Conservation (phyloP, 306 rosid species). For the Cicer yamashitae region DNA sequence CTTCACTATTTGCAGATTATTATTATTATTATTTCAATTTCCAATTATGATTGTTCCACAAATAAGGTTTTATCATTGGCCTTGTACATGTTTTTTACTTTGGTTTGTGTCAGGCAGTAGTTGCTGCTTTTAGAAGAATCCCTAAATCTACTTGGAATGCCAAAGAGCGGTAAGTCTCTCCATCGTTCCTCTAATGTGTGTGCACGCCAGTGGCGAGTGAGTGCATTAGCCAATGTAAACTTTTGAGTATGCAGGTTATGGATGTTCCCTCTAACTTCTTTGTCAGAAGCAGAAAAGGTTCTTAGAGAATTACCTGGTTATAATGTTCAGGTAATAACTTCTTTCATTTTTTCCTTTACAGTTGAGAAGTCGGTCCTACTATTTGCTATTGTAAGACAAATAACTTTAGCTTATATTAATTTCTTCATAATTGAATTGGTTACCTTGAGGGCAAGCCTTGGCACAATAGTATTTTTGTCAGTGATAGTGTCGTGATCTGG, state of each 20-base stretch:
- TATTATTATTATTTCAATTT: not conserved
- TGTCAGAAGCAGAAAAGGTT: slow-evolving; percentile 69
- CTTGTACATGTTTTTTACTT: slow-evolving; percentile 26
- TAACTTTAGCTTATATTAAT: not conserved
- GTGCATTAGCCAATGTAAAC: slow-evolving; percentile 16
- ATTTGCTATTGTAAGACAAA: slow-evolving; percentile 9
- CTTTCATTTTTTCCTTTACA: slow-evolving; percentile 31
- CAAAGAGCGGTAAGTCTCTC: slow-evolving; percentile 66
- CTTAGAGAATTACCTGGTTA: slow-evolving; percentile 59
- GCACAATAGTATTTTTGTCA: not conserved
- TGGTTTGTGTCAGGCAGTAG: slow-evolving; percentile 57
- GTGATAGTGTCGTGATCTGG: slow-evolving; percentile 11
- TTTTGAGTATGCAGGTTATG: slow-evolving; percentile 72
- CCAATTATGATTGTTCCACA: not conserved
- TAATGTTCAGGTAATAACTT: slow-evolving; percentile 69
- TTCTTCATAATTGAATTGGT: slow-evolving; percentile 3
- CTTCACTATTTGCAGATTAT: slow-evolving; percentile 15
- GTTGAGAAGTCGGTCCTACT: slow-evolving; percentile 23
- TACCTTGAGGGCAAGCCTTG: not conserved
- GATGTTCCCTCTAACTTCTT: slow-evolving; percentile 75
- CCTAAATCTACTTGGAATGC: slow-evolving; percentile 83
- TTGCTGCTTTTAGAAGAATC: slow-evolving; percentile 68
- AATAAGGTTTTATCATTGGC: slow-evolving; percentile 33
- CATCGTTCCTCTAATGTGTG: slow-evolving; percentile 3
- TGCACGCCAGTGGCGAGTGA: not conserved